phyloP scores from a whole-genome alignment of 768 basidiomycete genomes.

The Imleria badia region DNA sequence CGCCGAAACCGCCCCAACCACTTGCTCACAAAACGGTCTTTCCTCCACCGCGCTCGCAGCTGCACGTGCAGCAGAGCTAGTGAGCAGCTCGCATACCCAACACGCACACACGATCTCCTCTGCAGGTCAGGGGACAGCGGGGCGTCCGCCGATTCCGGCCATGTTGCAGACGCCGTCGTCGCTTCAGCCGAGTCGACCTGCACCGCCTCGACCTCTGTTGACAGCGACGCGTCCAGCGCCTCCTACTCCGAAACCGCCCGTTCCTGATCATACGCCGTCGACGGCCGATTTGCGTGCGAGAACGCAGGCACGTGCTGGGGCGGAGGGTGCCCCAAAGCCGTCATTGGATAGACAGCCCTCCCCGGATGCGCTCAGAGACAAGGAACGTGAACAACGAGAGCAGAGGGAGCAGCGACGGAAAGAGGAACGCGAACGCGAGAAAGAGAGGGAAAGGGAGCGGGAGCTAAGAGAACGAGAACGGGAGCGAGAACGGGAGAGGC shows the following conservation, averaged over 20 bases:
- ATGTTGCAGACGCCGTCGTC: constrained; percentile 33
- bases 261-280: constrained; percentile 56
- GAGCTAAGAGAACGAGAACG: constrained; percentile 34
- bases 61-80: constrained; percentile 60
- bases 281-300: constrained; percentile 67
- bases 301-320: constrained; percentile 56
- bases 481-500: constrained; percentile 22
- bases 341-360: constrained; percentile 41
- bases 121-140: constrained; percentile 23
- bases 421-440: constrained; percentile 36
- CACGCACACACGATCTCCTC: constrained; percentile 42
- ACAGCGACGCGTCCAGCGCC: constrained; percentile 56
- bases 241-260: constrained; percentile 39
- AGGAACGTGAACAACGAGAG: constrained; percentile 38
- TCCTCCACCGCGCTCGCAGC: constrained; percentile 48
- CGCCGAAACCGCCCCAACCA: constrained; percentile 27
- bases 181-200: constrained; percentile 59
- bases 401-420: constrained; percentile 39
- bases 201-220: constrained; percentile 67
- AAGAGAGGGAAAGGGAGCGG: constrained; percentile 36
- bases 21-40: constrained; percentile 36
- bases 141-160: constrained; percentile 29
- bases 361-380: constrained; percentile 34
- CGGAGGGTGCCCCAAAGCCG: constrained; percentile 33
- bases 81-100: constrained; percentile 50